phyloP scores from a whole-genome alignment of 306 rosid genomes.

The Pachyrhizus erosus region DNA sequence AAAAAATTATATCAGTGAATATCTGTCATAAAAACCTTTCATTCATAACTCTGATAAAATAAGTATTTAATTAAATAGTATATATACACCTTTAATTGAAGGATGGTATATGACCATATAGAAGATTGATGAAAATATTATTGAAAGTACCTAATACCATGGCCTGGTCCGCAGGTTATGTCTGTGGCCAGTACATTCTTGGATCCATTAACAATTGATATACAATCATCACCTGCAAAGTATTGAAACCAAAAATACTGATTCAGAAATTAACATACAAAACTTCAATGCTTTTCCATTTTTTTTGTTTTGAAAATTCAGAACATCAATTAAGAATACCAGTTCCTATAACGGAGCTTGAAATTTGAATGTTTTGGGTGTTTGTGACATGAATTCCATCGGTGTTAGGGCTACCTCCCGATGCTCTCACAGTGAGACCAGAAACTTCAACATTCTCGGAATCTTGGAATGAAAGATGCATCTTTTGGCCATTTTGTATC shows the following conservation, averaged over 20 bases:
- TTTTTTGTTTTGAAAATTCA: neutral
- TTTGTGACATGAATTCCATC: slow-evolving; percentile 77
- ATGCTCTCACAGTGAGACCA: slow-evolving; percentile 58
- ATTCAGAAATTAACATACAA: neutral
- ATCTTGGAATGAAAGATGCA: slow-evolving; percentile 57
- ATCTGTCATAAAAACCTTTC: neutral
- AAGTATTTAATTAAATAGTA: neutral
- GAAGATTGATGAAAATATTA: neutral
- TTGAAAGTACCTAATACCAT: slow-evolving; percentile 74
- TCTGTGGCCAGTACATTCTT: slow-evolving; percentile 55
- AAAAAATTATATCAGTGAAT: no score
- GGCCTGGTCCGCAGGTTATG: slow-evolving; percentile 92
- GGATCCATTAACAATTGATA: slow-evolving; percentile 78
- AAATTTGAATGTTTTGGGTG: slow-evolving; percentile 60
- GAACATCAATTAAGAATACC: slow-evolving; percentile 45
- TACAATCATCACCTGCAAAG: slow-evolving; percentile 81
- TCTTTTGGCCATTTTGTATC: slow-evolving; percentile 62
- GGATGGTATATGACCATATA: neutral
- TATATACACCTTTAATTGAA: neutral
- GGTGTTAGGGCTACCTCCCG: slow-evolving; percentile 71
- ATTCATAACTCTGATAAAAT: no score
- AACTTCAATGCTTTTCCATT: neutral
- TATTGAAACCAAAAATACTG: neutral
- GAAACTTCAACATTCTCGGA: slow-evolving; percentile 54
- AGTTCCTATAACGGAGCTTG: slow-evolving; percentile 56